Evolutionary conservation across 805 yeast species (phyloP).

Genomic region (Lachancea waltii): DNA sequence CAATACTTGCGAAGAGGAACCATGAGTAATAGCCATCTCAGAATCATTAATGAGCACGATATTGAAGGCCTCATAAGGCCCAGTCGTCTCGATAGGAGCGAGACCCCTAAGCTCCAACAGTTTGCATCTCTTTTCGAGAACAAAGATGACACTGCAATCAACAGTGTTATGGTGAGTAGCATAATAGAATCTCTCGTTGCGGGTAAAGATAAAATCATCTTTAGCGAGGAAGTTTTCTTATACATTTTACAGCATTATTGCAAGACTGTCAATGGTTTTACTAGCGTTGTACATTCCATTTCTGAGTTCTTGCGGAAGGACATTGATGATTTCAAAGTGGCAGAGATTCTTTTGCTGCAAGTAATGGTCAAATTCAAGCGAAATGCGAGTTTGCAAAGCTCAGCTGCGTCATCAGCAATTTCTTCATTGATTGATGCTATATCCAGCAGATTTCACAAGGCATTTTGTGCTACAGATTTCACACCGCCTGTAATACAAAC

Average conservation of each 20-base stretch:
- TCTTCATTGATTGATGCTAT: conserved; percentile 10
- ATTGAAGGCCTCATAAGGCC: conserved; percentile 9
- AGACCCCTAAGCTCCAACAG: conserved; percentile 10
- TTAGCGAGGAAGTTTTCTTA: conserved; percentile 31
- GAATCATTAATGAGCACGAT: conserved; percentile 6
- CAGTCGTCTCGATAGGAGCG: conserved; percentile 11
- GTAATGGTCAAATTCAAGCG: conserved; percentile 10
- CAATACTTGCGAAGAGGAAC: conserved; percentile 6
- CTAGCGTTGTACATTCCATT: conserved; percentile 16
- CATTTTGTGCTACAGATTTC: conserved; percentile 10
- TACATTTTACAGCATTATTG: conserved; percentile 22
- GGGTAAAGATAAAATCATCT: conserved; percentile 19
- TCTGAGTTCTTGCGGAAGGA: conserved; percentile 14
- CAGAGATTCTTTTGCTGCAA: conserved; percentile 17
- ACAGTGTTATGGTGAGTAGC: conserved; percentile 8
- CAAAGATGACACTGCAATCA: conserved; percentile 5
- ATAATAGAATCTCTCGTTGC: conserved; percentile 3
- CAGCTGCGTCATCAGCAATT: conserved; percentile 7
- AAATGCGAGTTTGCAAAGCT: conserved; percentile 5
- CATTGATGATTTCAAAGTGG: conserved; percentile 17
- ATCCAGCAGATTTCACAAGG: conserved; percentile 12
- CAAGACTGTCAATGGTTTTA: conserved; percentile 11
- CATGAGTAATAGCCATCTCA: neutral
- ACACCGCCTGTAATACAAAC: conserved; percentile 11
- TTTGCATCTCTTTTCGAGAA: conserved; percentile 10